Conservation (phyloP, 2,329 filamentous ascomycete genomes). For the Fusarium phyllophilum region DNA sequence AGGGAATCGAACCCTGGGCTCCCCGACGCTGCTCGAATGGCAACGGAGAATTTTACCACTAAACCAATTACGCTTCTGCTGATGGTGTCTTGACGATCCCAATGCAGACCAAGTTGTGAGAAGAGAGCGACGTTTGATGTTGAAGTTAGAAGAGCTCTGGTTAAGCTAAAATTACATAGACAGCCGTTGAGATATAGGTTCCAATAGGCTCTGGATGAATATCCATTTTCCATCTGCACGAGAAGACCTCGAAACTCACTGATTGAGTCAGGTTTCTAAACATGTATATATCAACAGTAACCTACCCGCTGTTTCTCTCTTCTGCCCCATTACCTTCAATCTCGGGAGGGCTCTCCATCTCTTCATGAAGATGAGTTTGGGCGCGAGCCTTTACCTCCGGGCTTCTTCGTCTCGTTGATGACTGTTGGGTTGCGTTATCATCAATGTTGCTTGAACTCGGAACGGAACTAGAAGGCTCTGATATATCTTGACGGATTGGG, state of each 20-base stretch:
- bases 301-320: background rate
- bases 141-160: fast-evolving
- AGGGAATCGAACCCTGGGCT: background rate
- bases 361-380: constrained; percentile 3
- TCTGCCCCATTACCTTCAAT: background rate
- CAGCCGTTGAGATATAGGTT: background rate
- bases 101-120: fast-evolving
- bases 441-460: constrained; percentile 31
- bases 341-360: background rate
- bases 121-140: fast-evolving
- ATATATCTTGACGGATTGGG: constrained; percentile 22
- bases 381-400: background rate
- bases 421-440: background rate
- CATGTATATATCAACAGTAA: fast-evolving
- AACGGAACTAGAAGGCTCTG: constrained; percentile 18
- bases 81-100: fast-evolving
- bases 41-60: constrained; percentile 1
- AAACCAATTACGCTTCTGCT: background rate
- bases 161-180: background rate
- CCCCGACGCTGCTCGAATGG: background rate
- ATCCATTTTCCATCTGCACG: background rate
- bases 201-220: fast-evolving
- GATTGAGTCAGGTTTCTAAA: fast-evolving
- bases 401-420: background rate
- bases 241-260: too few relatives aligned